These are phyloP conservation scores for Trametes pubescens DNA, from an alignment of 1,284 basidiomycete genomes.

Conservation along the genomic window DNA sequence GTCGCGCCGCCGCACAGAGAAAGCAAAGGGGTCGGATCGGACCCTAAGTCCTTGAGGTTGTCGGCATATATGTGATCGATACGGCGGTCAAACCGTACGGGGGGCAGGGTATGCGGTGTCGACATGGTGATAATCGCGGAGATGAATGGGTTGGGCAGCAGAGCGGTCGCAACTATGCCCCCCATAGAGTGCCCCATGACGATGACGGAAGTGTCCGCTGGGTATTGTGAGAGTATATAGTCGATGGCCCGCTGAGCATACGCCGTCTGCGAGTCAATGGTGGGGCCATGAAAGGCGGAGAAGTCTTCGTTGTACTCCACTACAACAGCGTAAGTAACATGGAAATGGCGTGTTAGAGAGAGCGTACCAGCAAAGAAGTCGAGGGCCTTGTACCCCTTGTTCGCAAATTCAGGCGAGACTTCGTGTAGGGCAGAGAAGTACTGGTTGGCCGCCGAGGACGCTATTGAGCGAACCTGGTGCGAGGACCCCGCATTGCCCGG, in stretches of 20 bases:
- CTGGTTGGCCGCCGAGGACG: conserved; percentile 87
- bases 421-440: conserved; percentile 69
- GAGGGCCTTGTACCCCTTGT: conserved; percentile 60
- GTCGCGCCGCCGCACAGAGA: conserved; percentile 94
- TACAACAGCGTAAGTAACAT: conserved; percentile 41
- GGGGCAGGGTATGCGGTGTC: conserved; percentile 90
- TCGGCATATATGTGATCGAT: conserved; percentile 78
- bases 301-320: conserved; percentile 99
- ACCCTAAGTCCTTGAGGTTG: conserved; percentile 47
- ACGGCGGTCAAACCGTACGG: conserved; percentile 85
- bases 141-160: conserved; percentile 70
- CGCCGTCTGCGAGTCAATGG: conserved; percentile 82
- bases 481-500: conserved; percentile 98
- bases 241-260: conserved; percentile 80
- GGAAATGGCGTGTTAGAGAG: background rate
- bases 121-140: conserved; percentile 94
- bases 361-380: conserved; percentile 85
- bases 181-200: conserved; percentile 98
- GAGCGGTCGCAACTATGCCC: conserved; percentile 87
- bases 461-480: conserved; percentile 94
- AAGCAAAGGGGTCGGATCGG: conserved; percentile 70
- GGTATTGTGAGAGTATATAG: conserved; percentile 85
- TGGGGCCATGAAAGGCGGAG: conserved; percentile 93
- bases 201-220: conserved; percentile 67
- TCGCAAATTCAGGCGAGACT: conserved; percentile 58